Percentiles rank a stretch among this genome's conserved stretches.
These are phyloP conservation scores for Graphilbum ipis-grandicollis DNA, from an alignment of 2,329 filamentous ascomycete species.

Conservation along the genomic window DNA sequence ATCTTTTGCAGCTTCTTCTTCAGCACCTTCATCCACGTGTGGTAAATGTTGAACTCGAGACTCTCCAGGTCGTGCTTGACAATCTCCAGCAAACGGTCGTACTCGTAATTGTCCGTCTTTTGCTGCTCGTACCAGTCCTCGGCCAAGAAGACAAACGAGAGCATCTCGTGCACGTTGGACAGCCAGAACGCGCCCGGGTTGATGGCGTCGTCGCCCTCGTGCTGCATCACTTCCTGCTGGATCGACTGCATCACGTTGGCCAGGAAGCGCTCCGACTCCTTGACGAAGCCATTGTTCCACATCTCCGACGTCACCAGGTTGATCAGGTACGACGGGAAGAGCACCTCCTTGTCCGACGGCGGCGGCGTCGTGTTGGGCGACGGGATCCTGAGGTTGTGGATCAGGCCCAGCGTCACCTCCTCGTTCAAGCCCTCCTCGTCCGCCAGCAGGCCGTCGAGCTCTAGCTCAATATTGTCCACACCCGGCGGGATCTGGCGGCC, in stretches of 20 bases:
- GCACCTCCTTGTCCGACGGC: conserved; percentile 92
- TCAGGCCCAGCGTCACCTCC: conserved; percentile 90
- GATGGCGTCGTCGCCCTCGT: conserved; percentile 92
- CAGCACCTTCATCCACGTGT: conserved; percentile 99
- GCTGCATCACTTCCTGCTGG: conserved; percentile 97
- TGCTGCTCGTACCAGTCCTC: conserved; percentile 99
- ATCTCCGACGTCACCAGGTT: conserved; percentile 98
- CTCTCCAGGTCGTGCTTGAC: conserved; percentile 98
- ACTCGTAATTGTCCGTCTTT: conserved; percentile 98
- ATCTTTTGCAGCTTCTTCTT: conserved; percentile 99
- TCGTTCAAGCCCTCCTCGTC: conserved; percentile 95
- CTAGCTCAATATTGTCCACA: conserved; percentile 81
- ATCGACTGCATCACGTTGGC: conserved; percentile 99
- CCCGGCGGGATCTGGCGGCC: conserved; percentile 51
- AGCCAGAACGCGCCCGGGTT: conserved; percentile 98
- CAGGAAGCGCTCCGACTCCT: conserved; percentile 95
- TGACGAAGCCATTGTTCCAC: conserved; percentile 99
- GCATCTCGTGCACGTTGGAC: conserved; percentile 98
- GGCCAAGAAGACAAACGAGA: conserved; percentile 96
- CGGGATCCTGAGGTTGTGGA: conserved; percentile 92
- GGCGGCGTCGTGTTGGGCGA: conserved; percentile 71
- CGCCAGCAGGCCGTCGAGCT: conserved; percentile 81
- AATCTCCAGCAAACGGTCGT: conserved; percentile 91
- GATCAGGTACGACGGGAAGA: conserved; percentile 97
- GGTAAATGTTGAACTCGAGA: conserved; percentile 98